A percentile compares a stretch with the other conserved stretches of the same genome.
These are phyloP conservation scores for Stephania cephalantha DNA, from an alignment of 164 flowering plant genomes.

Conservation along the genomic window DNA sequence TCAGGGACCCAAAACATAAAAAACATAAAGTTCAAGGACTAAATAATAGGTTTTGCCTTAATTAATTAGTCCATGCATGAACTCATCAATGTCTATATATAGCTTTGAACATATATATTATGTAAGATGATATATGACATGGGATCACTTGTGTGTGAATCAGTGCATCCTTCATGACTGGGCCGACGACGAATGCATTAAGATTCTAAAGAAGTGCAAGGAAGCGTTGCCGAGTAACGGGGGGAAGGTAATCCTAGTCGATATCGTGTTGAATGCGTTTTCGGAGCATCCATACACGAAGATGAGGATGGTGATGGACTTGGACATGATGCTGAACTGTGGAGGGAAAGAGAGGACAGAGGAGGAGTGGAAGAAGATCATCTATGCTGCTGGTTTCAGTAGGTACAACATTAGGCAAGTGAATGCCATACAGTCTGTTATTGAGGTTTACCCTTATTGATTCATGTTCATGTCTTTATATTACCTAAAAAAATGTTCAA, in stretches of 20 bases:
- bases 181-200: conserved; percentile 30
- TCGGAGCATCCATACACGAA: neutral
- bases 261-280: conserved; percentile 19
- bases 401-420: conserved; percentile 23
- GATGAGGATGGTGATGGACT: conserved; percentile 19
- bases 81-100: too few species aligned
- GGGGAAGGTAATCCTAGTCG: conserved; percentile 43
- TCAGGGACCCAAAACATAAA: too few species aligned
- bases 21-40: too few species aligned
- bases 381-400: conserved; percentile 30
- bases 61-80: neutral
- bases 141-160: neutral
- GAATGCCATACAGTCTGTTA: conserved; percentile 32
- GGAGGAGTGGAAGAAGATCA: conserved; percentile 38
- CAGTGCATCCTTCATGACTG: conserved; percentile 45
- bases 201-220: conserved; percentile 35
- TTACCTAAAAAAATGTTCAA: neutral
- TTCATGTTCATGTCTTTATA: neutral
- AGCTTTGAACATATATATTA: neutral
- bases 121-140: neutral
- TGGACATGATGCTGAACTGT: conserved; percentile 31
- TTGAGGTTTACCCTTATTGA: conserved; percentile 29
- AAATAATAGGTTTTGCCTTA: too few species aligned
- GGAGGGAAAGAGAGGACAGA: conserved; percentile 37
- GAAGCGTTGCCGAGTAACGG: conserved; percentile 24